Conservation (phyloP, 148 eudicot genomes). For the Arbutus unedo region DNA sequence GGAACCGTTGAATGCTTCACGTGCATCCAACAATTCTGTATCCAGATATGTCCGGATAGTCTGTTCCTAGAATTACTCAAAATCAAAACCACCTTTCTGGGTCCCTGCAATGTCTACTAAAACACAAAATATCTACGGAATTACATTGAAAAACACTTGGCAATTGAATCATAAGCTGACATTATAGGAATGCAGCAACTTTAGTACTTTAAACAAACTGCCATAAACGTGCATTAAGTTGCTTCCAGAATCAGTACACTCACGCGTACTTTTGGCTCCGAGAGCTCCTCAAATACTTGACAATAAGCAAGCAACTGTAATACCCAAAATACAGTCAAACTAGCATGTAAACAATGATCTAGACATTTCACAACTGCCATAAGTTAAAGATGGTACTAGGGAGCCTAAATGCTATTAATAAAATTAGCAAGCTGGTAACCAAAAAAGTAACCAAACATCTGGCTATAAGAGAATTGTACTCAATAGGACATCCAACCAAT, state of each 20-base stretch:
- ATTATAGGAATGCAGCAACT: not conserved
- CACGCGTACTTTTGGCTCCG: not conserved
- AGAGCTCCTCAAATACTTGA: not conserved
- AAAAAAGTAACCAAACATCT: too few species aligned
- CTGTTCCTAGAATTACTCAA: too few species aligned
- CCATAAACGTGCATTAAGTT: too few species aligned
- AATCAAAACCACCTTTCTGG: too few species aligned
- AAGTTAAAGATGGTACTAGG: too few species aligned
- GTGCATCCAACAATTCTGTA: too few species aligned
- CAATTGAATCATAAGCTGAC: not conserved
- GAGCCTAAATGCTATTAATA: too few species aligned
- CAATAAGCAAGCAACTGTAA: not conserved
- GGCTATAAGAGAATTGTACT: not conserved
- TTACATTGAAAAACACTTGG: not conserved
- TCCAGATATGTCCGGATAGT: too few species aligned
- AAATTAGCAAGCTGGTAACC: too few species aligned
- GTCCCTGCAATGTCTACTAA: not conserved
- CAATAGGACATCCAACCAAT: not conserved
- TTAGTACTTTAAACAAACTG: not conserved
- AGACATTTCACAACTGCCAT: not conserved
- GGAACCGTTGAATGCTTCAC: too few species aligned
- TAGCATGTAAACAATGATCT: not conserved
- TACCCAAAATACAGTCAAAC: not conserved
- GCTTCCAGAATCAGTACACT: not conserved
- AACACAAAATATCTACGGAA: not conserved